Evolutionary conservation across 202 grass and related monocot genomes (phyloP).

Genomic region (Carex arenaria): DNA sequence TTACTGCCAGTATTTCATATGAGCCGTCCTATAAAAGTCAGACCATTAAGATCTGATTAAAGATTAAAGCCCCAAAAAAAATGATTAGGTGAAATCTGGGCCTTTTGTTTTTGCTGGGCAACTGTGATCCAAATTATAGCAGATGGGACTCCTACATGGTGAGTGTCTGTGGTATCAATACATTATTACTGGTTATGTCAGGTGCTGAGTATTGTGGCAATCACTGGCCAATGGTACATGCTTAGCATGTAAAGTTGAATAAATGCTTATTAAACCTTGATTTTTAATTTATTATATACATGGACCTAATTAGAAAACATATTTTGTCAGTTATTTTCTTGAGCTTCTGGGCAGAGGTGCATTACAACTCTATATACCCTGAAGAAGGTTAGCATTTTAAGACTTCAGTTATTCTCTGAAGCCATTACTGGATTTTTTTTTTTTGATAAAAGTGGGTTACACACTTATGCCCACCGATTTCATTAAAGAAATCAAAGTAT

Average conservation of each 20-base stretch:
- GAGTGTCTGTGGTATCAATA: neutral
- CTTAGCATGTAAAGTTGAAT: neutral
- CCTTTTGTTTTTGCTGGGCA: neutral
- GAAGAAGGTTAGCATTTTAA: constrained; percentile 39
- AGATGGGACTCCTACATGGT: neutral
- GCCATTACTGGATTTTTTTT: too few species aligned
- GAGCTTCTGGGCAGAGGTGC: constrained; percentile 72
- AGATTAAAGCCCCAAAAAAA: neutral
- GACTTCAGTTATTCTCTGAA: neutral
- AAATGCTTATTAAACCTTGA: neutral
- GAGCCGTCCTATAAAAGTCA: neutral
- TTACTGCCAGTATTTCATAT: neutral
- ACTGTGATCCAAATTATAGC: neutral
- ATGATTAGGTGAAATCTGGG: neutral
- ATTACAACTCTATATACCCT: constrained; percentile 63
- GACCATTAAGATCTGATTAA: neutral
- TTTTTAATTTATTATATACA: neutral
- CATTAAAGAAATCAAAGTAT: too few species aligned
- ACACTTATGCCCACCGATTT: too few species aligned
- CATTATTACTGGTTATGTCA: neutral
- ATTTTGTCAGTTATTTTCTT: constrained; percentile 56
- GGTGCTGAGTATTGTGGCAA: too few species aligned
- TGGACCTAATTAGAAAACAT: neutral
- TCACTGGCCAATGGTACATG: neutral
- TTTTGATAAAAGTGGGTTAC: too few species aligned